Percentiles rank a stretch among this genome's conserved stretches.
These are phyloP conservation scores for Hirschioporus abietinus DNA, from an alignment of 768 basidiomycete species.

Conservation along the genomic window DNA sequence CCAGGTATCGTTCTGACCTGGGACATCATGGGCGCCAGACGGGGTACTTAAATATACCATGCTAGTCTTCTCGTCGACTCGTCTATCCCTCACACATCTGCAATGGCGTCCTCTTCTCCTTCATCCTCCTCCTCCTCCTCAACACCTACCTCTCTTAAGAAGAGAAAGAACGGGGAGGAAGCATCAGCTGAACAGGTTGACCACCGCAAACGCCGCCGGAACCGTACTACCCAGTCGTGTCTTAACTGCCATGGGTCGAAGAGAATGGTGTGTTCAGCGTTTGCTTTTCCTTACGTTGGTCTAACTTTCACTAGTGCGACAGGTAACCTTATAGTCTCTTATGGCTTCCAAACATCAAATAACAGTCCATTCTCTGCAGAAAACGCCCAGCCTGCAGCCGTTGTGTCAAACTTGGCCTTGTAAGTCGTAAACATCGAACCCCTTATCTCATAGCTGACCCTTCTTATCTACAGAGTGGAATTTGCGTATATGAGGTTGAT, in stretches of 20 bases:
- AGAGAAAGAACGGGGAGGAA: not conserved
- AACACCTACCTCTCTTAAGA: not conserved
- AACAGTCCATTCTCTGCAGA: not conserved
- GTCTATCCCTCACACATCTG: not conserved
- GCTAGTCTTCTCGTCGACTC: not conserved
- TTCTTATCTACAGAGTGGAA: conserved; percentile 22
- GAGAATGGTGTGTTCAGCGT: conserved; percentile 24
- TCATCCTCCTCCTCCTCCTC: not conserved
- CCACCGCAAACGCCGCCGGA: conserved; percentile 31
- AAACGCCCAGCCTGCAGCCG: conserved; percentile 29
- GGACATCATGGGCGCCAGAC: not conserved
- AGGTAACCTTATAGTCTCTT: conserved; percentile 22
- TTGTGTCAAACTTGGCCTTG: conserved; percentile 27
- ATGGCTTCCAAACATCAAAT: not conserved
- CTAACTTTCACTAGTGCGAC: conserved; percentile 25
- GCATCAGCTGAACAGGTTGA: conserved; percentile 8
- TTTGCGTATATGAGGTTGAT: conserved; percentile 33
- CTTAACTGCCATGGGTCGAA: conserved; percentile 33
- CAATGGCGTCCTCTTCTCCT: not conserved
- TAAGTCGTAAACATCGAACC: conserved; percentile 11
- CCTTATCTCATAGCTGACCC: conserved; percentile 3
- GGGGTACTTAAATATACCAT: not conserved
- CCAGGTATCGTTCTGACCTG: not conserved
- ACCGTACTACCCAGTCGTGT: conserved; percentile 32
- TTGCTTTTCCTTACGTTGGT: not conserved